Evolutionary conservation across 2,329 filamentous ascomycete species (phyloP).

Genomic region (Colletotrichum sp.): DNA sequence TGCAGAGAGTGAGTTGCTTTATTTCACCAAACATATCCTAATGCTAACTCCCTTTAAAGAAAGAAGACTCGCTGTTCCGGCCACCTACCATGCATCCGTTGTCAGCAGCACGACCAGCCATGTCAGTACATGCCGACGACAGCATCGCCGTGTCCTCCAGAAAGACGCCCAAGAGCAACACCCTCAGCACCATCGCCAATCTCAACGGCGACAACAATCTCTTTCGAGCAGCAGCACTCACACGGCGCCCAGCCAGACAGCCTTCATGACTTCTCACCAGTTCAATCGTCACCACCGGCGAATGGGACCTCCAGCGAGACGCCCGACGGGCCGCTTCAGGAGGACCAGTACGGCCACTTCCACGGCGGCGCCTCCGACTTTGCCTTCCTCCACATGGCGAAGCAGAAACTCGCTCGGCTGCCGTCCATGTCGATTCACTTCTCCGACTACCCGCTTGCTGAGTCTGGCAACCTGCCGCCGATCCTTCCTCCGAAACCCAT

Average conservation of each 20-base stretch:
- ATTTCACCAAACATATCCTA: not conserved
- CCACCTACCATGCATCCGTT: not conserved
- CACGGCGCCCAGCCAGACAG: not conserved
- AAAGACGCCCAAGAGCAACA: not conserved
- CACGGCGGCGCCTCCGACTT: not conserved
- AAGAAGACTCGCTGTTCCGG: not conserved
- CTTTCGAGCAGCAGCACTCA: not conserved
- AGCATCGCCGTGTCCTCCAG: not conserved
- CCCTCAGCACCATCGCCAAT: not conserved
- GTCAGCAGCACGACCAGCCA: not conserved
- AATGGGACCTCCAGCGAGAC: not conserved
- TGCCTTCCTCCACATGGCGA: not conserved
- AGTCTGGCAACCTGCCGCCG: not conserved
- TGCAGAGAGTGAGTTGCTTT: not conserved
- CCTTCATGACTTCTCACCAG: not conserved
- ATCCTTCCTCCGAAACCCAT: not conserved
- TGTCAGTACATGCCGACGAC: not conserved
- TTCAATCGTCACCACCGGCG: not conserved
- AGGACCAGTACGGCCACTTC: not conserved
- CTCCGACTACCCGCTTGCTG: not conserved
- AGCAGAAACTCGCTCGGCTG: not conserved
- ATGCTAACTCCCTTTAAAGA: fast-evolving
- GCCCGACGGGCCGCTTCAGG: not conserved
- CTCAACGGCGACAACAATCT: not conserved
- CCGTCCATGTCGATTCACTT: not conserved